Evolutionary conservation across 768 basidiomycete genomes (phyloP).

Genomic region (Podaxis mareebaensis): DNA sequence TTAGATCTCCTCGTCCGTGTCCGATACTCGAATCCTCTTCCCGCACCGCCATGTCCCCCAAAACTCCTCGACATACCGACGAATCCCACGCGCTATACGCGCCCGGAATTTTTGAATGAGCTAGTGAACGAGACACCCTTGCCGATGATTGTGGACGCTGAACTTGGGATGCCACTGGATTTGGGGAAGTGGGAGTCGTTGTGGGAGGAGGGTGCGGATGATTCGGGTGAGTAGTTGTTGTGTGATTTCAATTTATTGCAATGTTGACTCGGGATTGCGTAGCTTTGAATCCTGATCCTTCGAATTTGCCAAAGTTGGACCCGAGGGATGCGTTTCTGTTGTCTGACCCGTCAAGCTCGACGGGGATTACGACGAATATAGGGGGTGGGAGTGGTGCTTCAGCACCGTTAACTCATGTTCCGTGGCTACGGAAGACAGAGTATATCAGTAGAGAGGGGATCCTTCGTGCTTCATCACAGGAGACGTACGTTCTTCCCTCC

Average conservation of each 20-base stretch:
- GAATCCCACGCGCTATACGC: conserved; percentile 82
- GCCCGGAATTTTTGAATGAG: conserved; percentile 80
- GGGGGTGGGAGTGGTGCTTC: conserved; percentile 40
- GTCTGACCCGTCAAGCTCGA: conserved; percentile 56
- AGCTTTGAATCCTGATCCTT: conserved; percentile 66
- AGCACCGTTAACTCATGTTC: conserved; percentile 63
- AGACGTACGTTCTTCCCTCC: conserved; percentile 47
- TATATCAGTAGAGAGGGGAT: conserved; percentile 70
- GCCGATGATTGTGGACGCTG: conserved; percentile 96
- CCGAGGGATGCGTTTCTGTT: conserved; percentile 78
- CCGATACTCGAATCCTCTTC: conserved; percentile 92
- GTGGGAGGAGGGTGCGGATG: conserved; percentile 79
- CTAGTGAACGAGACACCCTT: conserved; percentile 80
- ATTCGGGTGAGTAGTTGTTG: conserved; percentile 47
- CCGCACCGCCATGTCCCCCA: conserved; percentile 95
- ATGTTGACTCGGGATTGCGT: background rate
- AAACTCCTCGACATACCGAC: conserved; percentile 94
- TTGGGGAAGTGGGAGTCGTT: conserved; percentile 79
- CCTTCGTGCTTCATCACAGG: conserved; percentile 43
- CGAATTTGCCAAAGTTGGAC: conserved; percentile 61
- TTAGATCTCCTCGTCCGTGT: conserved; percentile 92
- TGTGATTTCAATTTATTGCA: background rate
- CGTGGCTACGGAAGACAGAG: conserved; percentile 93
- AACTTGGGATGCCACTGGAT: conserved; percentile 95
- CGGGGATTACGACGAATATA: conserved; percentile 41